Evolutionary conservation across 208 protist genomes (phyloP).

Genomic region (Trypanosoma theileri): DNA sequence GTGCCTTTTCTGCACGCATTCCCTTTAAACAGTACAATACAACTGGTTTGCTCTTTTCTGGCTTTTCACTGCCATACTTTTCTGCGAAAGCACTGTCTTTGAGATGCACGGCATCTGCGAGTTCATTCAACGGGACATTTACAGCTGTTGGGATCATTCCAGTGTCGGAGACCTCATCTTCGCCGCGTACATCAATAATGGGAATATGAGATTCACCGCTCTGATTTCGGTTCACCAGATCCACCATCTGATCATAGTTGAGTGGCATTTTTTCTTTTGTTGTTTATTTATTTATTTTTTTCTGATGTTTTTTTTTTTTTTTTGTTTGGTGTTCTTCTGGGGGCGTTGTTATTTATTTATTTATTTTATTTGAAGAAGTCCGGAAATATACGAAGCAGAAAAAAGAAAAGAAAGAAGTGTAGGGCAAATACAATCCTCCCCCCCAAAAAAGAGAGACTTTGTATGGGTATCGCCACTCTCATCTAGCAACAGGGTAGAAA

Average conservation of each 20-base stretch:
- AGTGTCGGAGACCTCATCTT: slow-evolving; percentile 8
- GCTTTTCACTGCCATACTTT: background rate
- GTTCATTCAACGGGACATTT: slow-evolving; percentile 18
- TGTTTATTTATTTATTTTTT: background rate
- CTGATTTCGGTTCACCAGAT: background rate
- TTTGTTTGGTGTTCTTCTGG: background rate
- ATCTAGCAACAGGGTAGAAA: too few species aligned
- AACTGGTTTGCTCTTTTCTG: slow-evolving; percentile 7
- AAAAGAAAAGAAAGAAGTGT: too few species aligned
- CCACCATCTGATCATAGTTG: slow-evolving; percentile 2
- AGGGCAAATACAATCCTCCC: too few species aligned
- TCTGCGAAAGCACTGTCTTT: too few species aligned
- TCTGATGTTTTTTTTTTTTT: background rate
- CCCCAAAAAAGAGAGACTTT: too few species aligned
- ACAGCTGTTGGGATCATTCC: slow-evolving; percentile 21
- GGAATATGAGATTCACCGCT: background rate
- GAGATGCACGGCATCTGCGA: background rate
- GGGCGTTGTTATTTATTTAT: too few species aligned
- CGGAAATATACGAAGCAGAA: too few species aligned
- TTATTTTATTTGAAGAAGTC: too few species aligned
- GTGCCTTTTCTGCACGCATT: slow-evolving; percentile 16
- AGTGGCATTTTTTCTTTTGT: background rate
- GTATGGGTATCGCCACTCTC: too few species aligned
- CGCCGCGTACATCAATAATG: slow-evolving; percentile 18
- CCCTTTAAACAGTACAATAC: slow-evolving; percentile 25